A percentile compares a stretch with the other conserved stretches of the same genome.
These are phyloP conservation scores for Didymella pomorum DNA, from an alignment of 2,329 filamentous ascomycete genomes.

Conservation along the genomic window DNA sequence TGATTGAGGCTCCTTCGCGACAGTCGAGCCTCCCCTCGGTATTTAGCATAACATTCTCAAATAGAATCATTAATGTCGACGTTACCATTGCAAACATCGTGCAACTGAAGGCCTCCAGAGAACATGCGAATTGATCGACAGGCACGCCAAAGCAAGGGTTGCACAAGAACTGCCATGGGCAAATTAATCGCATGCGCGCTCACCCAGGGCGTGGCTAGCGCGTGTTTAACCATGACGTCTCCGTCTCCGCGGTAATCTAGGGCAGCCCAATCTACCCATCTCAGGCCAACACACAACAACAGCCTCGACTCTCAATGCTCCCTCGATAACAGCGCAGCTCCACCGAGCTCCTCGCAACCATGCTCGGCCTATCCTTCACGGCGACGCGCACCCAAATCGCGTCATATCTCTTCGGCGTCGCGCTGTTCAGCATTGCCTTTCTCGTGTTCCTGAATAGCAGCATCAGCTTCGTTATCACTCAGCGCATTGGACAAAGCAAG, in stretches of 20 bases:
- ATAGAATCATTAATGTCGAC: neutral
- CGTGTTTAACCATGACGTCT: constrained; percentile 19
- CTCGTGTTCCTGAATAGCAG: constrained; percentile 89
- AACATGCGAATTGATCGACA: neutral
- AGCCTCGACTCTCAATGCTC: constrained; percentile 18
- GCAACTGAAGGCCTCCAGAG: neutral
- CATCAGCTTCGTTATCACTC: constrained; percentile 84
- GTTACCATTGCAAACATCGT: neutral
- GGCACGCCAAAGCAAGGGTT: constrained; percentile 11
- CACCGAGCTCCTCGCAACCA: constrained; percentile 34
- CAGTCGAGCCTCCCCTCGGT: constrained; percentile 9
- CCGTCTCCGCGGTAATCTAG: constrained; percentile 7
- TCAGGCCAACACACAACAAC: constrained; percentile 9
- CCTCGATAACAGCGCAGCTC: constrained; percentile 27
- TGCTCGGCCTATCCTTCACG: constrained; percentile 59
- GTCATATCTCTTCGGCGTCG: constrained; percentile 82
- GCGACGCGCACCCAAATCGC: constrained; percentile 65
- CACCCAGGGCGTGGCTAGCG: constrained; percentile 19
- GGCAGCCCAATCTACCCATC: constrained; percentile 13
- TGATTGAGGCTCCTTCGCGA: constrained; percentile 17
- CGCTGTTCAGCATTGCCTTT: constrained; percentile 87
- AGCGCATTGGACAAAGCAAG: constrained; percentile 76
- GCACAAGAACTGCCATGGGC: neutral
- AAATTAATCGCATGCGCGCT: constrained; percentile 9
- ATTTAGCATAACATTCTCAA: constrained; percentile 3